Percentiles rank a stretch among this genome's conserved stretches.
Evolutionary conservation across 805 yeast genomes (phyloP).

Genomic region (Saccharomycopsis schoenii): DNA sequence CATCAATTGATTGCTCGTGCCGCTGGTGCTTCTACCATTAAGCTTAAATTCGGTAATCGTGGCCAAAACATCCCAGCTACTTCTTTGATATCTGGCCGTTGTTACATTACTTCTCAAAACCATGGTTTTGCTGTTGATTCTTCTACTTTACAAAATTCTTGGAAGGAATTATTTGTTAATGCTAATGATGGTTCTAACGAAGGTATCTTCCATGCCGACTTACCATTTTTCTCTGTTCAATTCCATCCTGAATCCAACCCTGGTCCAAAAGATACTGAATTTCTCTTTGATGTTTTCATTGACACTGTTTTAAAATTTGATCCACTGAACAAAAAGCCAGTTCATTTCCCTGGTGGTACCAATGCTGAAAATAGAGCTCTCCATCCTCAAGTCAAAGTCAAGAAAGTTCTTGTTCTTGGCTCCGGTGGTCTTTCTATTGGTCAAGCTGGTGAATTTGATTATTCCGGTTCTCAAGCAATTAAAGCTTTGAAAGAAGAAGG

Average conservation of each 20-base stretch:
- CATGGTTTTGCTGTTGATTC: conserved; percentile 97
- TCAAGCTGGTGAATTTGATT: conserved; percentile 99
- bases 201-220: conserved; percentile 84
- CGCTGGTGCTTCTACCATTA: conserved; percentile 84
- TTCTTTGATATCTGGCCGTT: conserved; percentile 80
- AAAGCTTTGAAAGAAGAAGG: conserved; percentile 98
- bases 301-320: conserved; percentile 64
- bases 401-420: conserved; percentile 86
- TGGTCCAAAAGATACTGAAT: conserved; percentile 98
- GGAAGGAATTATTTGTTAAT: conserved; percentile 92
- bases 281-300: conserved; percentile 88
- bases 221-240: conserved; percentile 95
- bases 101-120: conserved; percentile 97
- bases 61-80: conserved; percentile 98
- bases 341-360: conserved; percentile 86
- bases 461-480: conserved; percentile 98
- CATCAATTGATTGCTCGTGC: conserved; percentile 96
- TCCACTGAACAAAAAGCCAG: conserved; percentile 48
- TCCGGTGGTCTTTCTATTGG: conserved; percentile 98
- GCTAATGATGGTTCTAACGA: conserved; percentile 97
- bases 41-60: conserved; percentile 96
- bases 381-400: conserved; percentile 78
- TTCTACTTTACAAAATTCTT: conserved; percentile 58
- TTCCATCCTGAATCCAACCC: conserved; percentile 99
- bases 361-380: conserved; percentile 62